Evolutionary conservation across 805 yeast genomes (phyloP).

Genomic region (Wickerhamomyces ciferrii): DNA sequence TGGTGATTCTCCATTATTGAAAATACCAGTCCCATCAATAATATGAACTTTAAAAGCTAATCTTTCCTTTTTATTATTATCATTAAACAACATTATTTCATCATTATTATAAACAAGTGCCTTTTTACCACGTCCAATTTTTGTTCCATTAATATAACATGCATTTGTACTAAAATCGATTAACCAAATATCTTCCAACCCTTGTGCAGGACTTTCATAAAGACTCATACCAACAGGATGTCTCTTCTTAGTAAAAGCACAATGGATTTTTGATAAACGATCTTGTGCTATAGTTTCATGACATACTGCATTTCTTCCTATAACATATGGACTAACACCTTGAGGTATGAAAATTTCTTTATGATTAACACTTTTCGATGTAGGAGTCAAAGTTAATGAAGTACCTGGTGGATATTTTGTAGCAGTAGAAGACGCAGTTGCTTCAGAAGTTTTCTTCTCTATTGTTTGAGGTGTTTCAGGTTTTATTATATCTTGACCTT

Average conservation of each 20-base stretch:
- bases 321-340: constrained; percentile 57
- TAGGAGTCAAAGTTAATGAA: constrained; percentile 55
- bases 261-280: constrained; percentile 81
- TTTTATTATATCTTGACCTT: neutral
- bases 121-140: constrained; percentile 59
- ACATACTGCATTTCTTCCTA: constrained; percentile 69
- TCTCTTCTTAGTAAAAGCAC: constrained; percentile 58
- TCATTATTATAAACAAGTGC: constrained; percentile 61
- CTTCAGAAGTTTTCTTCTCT: constrained; percentile 5
- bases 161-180: constrained; percentile 78
- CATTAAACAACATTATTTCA: constrained; percentile 58
- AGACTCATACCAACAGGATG: constrained; percentile 55
- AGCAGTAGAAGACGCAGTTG: too few relatives aligned
- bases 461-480: constrained; percentile 14
- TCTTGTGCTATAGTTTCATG: constrained; percentile 63
- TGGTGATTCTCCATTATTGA: constrained; percentile 37
- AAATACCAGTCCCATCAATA: constrained; percentile 60
- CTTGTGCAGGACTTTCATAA: constrained; percentile 68
- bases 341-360: constrained; percentile 57
- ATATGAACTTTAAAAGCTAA: constrained; percentile 50
- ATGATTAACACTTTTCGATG: constrained; percentile 37
- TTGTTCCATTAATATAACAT: constrained; percentile 59
- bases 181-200: constrained; percentile 73
- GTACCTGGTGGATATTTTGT: constrained; percentile 46
- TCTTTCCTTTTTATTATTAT: constrained; percentile 43